Conservation (phyloP, 495 filamentous ascomycete genomes). For the Lophiotrema nucula region DNA sequence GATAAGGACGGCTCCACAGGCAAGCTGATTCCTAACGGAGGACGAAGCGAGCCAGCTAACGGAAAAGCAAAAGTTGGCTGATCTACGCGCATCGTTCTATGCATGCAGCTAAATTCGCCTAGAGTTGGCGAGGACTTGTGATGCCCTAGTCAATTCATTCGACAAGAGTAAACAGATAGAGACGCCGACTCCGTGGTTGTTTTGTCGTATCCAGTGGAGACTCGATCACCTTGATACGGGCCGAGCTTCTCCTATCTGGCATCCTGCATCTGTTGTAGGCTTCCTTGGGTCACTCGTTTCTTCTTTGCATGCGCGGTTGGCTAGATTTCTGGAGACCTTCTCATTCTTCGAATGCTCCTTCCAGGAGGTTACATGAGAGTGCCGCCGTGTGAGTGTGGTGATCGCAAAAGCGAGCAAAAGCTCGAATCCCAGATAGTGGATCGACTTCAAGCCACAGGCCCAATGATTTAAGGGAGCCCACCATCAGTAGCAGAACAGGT, state of each 20-base stretch:
- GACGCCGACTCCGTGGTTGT: too few species aligned
- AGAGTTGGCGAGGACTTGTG: not conserved
- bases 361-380: slow-evolving; percentile 9
- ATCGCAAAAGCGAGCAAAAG: slow-evolving; percentile 16
- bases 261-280: not conserved
- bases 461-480: slow-evolving; percentile 1
- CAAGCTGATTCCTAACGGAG: not conserved
- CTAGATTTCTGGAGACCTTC: slow-evolving; percentile 1
- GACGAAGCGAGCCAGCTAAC: not conserved
- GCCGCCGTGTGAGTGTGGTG: not conserved
- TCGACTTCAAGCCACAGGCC: slow-evolving; percentile 11
- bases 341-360: slow-evolving; percentile 1
- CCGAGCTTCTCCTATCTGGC: slow-evolving; percentile 28
- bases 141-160: not conserved
- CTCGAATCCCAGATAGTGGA: slow-evolving; percentile 1
- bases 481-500: slow-evolving; percentile 3
- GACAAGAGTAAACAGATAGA: not conserved
- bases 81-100: not conserved
- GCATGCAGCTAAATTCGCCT: not conserved
- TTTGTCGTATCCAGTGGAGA: too few species aligned
- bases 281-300: not conserved
- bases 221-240: too few species aligned
- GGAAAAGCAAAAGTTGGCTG: not conserved
- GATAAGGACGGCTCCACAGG: slow-evolving; percentile 3
- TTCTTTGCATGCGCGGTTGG: not conserved